A percentile compares a stretch with the other conserved stretches of the same genome.
phyloP scores from a whole-genome alignment of 768 basidiomycete species.

The Roridomyces roridus region DNA sequence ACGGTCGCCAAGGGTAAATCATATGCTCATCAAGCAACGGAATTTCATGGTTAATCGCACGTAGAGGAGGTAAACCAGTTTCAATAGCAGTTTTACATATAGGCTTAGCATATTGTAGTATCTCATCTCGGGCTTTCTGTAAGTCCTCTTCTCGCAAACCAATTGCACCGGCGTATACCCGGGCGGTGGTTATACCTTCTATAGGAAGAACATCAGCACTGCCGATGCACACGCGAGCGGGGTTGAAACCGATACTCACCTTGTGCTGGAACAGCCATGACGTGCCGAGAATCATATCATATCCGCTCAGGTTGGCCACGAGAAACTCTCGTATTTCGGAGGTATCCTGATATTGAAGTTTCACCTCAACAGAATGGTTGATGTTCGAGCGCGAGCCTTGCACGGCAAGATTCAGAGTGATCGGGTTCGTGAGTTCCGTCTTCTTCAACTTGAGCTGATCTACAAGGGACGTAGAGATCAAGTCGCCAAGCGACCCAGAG shows the following conservation, averaged over 20 bases:
- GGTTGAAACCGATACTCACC: conserved; percentile 23
- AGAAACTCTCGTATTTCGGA: conserved; percentile 24
- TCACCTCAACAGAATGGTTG: no score
- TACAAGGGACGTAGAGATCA: no score
- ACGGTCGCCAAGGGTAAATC: conserved; percentile 29
- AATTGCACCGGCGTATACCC: background rate
- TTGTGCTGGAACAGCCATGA: conserved; percentile 33
- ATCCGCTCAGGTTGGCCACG: conserved; percentile 32
- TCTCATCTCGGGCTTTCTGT: background rate
- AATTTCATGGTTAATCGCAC: conserved; percentile 32
- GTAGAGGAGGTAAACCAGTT: conserved; percentile 31
- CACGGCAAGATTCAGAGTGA: no score
- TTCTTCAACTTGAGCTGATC: no score
- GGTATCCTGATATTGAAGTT: conserved; percentile 20
- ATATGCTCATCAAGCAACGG: conserved; percentile 31
- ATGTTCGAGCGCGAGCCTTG: no score
- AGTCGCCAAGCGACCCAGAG: no score
- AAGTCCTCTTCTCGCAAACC: background rate
- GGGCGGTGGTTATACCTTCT: conserved; percentile 2
- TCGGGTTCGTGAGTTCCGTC: no score
- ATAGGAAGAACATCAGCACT: conserved; percentile 12
- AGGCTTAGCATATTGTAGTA: conserved; percentile 10
- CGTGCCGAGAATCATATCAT: conserved; percentile 34
- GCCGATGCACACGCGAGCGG: conserved; percentile 17
- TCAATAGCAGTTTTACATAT: conserved; percentile 28